Evolutionary conservation across 768 basidiomycete species (phyloP).

Genomic region (Naganishia onofrii): DNA sequence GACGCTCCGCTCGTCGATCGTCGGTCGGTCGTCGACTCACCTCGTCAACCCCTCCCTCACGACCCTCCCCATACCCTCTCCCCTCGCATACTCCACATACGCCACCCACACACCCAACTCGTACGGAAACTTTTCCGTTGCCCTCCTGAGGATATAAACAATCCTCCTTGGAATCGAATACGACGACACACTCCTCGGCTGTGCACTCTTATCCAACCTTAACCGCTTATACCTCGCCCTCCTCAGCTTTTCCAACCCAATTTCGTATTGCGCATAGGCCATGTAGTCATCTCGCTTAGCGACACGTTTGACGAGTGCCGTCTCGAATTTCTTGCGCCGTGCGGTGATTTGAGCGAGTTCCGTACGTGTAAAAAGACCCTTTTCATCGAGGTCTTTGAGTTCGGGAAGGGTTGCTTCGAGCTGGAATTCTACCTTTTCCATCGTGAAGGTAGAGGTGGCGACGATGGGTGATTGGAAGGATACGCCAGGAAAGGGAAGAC

Average conservation of each 20-base stretch:
- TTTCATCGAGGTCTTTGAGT: constrained; percentile 86
- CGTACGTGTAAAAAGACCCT: constrained; percentile 75
- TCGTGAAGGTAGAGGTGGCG: constrained; percentile 47
- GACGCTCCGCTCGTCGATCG: neutral
- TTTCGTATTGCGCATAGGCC: constrained; percentile 88
- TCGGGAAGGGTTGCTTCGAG: constrained; percentile 96
- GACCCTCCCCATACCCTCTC: constrained; percentile 71
- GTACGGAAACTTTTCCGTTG: constrained; percentile 78
- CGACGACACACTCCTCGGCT: constrained; percentile 69
- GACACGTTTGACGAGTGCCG: constrained; percentile 73
- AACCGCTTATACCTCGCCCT: constrained; percentile 67
- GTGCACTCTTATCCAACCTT: constrained; percentile 34
- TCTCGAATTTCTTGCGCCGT: constrained; percentile 79
- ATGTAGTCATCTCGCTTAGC: constrained; percentile 84
- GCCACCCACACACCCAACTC: constrained; percentile 86
- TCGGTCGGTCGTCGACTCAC: constrained; percentile 54
- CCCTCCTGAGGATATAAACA: constrained; percentile 86
- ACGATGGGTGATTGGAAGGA: neutral
- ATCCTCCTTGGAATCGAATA: constrained; percentile 80
- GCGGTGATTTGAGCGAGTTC: constrained; percentile 83
- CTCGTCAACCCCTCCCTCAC: constrained; percentile 79
- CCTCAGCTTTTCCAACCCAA: constrained; percentile 76
- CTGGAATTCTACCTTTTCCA: constrained; percentile 93
- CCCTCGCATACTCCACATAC: constrained; percentile 79
- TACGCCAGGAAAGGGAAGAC: no score